Conservation (phyloP, 176 grass and related monocot species). For the Raddia distichophylla region DNA sequence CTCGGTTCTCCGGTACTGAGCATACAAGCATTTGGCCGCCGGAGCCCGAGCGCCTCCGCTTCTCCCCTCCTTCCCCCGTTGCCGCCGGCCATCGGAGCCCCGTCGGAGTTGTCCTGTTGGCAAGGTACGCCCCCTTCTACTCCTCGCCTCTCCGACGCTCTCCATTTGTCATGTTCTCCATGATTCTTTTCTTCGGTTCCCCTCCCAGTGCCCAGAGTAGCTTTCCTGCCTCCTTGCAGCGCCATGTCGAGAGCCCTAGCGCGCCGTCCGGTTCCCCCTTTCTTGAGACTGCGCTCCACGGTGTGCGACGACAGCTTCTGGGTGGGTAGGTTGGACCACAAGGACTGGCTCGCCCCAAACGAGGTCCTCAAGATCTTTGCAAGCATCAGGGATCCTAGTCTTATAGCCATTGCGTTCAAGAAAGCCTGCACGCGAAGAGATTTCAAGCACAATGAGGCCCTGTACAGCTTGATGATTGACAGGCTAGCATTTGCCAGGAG, state of each 20-base stretch:
- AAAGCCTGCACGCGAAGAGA: constrained; percentile 57
- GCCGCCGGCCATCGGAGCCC: background rate
- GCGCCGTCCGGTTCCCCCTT: constrained; percentile 34
- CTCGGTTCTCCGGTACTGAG: background rate
- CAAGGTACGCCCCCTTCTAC: background rate
- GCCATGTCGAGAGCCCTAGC: constrained; percentile 45
- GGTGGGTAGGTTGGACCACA: constrained; percentile 72
- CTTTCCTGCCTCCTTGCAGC: background rate
- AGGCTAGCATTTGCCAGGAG: constrained; percentile 59
- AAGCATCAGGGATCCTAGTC: constrained; percentile 52
- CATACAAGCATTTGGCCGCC: background rate
- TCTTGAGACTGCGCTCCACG: constrained; percentile 38
- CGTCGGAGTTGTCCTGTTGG: background rate
- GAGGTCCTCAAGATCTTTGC: constrained; percentile 81
- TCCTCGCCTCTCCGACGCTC: background rate
- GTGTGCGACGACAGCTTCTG: constrained; percentile 52
- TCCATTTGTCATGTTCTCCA: background rate
- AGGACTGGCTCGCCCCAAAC: constrained; percentile 90
- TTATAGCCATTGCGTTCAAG: constrained; percentile 55
- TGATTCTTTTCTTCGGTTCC: background rate
- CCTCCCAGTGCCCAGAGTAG: background rate
- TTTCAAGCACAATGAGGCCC: constrained; percentile 73
- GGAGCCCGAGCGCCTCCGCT: background rate
- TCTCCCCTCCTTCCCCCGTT: background rate
- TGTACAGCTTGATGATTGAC: constrained; percentile 78